Percentiles rank a stretch among this genome's conserved stretches.
phyloP scores from a whole-genome alignment of 164 flowering plant species.

The Piper longum region DNA sequence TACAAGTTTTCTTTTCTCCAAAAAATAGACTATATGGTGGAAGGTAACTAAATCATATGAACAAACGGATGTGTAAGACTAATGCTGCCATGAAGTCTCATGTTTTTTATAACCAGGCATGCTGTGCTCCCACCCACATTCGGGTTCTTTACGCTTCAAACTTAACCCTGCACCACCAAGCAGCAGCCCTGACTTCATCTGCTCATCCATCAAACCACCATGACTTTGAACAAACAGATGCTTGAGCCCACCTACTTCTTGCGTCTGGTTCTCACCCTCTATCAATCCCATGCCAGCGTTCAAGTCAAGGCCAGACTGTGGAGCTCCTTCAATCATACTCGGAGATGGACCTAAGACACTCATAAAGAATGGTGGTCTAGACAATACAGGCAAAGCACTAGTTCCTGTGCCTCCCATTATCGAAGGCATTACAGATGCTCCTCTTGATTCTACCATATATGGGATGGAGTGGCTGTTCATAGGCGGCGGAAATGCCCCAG shows the following conservation, averaged over 20 bases:
- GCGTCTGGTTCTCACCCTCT: conserved; percentile 25
- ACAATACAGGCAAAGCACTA: conserved; percentile 21
- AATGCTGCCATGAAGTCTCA: conserved; percentile 43
- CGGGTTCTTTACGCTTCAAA: conserved; percentile 71
- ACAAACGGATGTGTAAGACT: neutral
- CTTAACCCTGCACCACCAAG: conserved; percentile 32
- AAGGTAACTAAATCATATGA: neutral
- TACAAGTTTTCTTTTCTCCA: neutral
- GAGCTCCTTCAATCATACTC: conserved; percentile 28
- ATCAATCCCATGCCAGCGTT: conserved; percentile 27
- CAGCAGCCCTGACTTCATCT: conserved; percentile 18
- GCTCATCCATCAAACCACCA: conserved; percentile 37
- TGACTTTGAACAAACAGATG: conserved; percentile 29
- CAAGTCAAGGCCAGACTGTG: conserved; percentile 36
- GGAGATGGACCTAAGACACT: conserved; percentile 24
- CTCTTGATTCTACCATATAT: conserved; percentile 60
- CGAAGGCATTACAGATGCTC: conserved; percentile 43
- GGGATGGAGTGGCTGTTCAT: conserved; percentile 45
- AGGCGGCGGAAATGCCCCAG: conserved; percentile 22
- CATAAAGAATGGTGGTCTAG: conserved; percentile 37
- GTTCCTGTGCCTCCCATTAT: conserved; percentile 26
- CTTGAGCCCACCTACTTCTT: conserved; percentile 19
- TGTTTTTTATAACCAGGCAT: conserved; percentile 24
- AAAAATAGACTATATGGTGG: neutral
- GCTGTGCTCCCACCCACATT: conserved; percentile 51